Percentiles rank a stretch among this genome's conserved stretches.
Evolutionary conservation across 2,329 filamentous ascomycete species (phyloP).

Genomic region (Polytolypa hystricis): DNA sequence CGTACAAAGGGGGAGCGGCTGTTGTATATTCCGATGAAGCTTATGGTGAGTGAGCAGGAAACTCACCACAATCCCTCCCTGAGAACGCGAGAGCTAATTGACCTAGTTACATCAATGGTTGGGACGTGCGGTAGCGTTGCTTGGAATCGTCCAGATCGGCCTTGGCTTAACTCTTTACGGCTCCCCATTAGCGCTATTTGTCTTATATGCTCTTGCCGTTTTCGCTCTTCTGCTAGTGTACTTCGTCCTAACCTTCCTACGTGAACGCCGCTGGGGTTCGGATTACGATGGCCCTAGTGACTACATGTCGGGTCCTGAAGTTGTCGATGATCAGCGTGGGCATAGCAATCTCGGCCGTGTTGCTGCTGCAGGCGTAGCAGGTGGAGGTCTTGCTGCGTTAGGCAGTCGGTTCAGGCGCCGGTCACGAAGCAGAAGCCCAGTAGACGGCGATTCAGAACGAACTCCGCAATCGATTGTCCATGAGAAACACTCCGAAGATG

Average conservation of each 20-base stretch:
- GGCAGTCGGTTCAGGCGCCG: constrained; percentile 23
- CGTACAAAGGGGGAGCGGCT: constrained; percentile 42
- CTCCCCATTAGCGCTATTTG: constrained; percentile 72
- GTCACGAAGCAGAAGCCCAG: constrained; percentile 33
- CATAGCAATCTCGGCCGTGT: constrained; percentile 37
- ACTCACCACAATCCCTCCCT: constrained; percentile 5
- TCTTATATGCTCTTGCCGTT: constrained; percentile 73
- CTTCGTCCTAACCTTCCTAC: constrained; percentile 68
- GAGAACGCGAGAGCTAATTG: constrained; percentile 13
- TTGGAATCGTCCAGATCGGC: constrained; percentile 79
- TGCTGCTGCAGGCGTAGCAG: constrained; percentile 45
- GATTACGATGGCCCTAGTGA: constrained; percentile 46
- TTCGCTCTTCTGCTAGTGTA: constrained; percentile 61
- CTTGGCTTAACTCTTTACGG: constrained; percentile 86
- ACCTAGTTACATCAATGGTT: constrained; percentile 77
- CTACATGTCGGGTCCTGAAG: constrained; percentile 42
- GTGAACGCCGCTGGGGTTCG: constrained; percentile 42
- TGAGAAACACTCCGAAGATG: constrained; percentile 53
- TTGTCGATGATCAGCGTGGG: constrained; percentile 34
- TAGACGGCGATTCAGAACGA: constrained; percentile 28
- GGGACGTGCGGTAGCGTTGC: constrained; percentile 62
- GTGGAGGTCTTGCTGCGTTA: constrained; percentile 47
- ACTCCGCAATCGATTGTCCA: constrained; percentile 49
- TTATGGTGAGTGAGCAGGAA: constrained; percentile 38
- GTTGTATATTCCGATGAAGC: constrained; percentile 45